Base-by-base conservation (phyloP, 768 basidiomycete species). In the Pleurotus eryngii region DNA sequence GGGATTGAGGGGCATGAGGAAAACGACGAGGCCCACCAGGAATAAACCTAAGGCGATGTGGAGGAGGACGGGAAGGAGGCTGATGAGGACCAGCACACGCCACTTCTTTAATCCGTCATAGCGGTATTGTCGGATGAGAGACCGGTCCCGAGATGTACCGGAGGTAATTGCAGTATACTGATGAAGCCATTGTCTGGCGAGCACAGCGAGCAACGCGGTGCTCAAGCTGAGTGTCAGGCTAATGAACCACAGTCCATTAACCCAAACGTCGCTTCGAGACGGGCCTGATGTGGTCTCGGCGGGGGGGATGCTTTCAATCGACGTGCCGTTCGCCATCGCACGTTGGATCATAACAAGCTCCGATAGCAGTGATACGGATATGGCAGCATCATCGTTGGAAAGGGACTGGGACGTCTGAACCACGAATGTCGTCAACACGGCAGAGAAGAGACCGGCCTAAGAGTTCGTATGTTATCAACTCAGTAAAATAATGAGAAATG, bases 11-110 rank as follows among this genome's bases (percentile, higher is more conserved):
- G 74, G 67, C 56, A 64, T 66, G 30, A 81, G 65, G 63, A 82
- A 79, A 18, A 73, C 68, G 26, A 80, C 66, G 24, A 83, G 69
- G 42, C 78, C 76, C 39, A 76, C 72, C 63, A 85, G 75, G 65
- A 83, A 82, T 5, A 82, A 69, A 22, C 81, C 72, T 14, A 82
- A 67, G 3, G 80, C 77, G 8, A 76, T 63, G 60, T 82, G 81
- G 17, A 82, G 72, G 9, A 82, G 72, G 17, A 74, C 67, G 1
- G 80, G 81, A 15, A 80, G 73, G 12, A 67, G 59, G 24, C 75
- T 72, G 4, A 81, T 74, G 15, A 80, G 64, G 1, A 67, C 61
- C 5, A 69, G 63, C 65, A 81, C 71, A 5, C 67, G 65, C 62
- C 77, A 78, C 49, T 61, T 65, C 15, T 69, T 68, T 26, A 79